phyloP scores from a whole-genome alignment of 768 basidiomycete genomes.

The Kondoa malvinella region DNA sequence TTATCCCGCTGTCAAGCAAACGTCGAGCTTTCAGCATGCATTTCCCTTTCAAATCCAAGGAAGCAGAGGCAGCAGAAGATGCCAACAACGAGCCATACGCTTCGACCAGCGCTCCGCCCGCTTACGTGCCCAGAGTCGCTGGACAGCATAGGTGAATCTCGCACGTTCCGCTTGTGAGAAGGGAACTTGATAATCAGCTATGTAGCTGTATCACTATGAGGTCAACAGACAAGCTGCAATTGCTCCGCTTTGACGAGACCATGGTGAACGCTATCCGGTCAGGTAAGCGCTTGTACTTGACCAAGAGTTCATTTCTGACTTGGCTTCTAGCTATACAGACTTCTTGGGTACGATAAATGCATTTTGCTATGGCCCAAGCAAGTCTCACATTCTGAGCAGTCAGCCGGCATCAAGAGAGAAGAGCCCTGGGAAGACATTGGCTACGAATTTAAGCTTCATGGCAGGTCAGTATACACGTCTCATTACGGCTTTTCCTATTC shows the following conservation, averaged over 20 bases:
- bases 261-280: too few species aligned
- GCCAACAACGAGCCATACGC: not conserved
- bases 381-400: not conserved
- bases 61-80: not conserved
- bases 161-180: not conserved
- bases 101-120: not conserved
- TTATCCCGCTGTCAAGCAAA: too few species aligned
- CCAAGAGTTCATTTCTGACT: too few species aligned
- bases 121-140: not conserved
- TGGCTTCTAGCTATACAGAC: not conserved
- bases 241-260: too few species aligned
- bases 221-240: too few species aligned
- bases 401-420: not conserved
- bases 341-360: not conserved
- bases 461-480: not conserved
- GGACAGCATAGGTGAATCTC: not conserved
- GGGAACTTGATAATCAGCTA: not conserved
- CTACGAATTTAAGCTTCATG: not conserved
- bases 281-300: too few species aligned
- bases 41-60: not conserved
- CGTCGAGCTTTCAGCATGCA: too few species aligned
- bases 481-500: not conserved
- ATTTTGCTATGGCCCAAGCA: not conserved
- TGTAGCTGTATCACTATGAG: not conserved
- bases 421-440: not conserved